Conservation (phyloP, 257 asterid genomes). For the Lantana camara region DNA sequence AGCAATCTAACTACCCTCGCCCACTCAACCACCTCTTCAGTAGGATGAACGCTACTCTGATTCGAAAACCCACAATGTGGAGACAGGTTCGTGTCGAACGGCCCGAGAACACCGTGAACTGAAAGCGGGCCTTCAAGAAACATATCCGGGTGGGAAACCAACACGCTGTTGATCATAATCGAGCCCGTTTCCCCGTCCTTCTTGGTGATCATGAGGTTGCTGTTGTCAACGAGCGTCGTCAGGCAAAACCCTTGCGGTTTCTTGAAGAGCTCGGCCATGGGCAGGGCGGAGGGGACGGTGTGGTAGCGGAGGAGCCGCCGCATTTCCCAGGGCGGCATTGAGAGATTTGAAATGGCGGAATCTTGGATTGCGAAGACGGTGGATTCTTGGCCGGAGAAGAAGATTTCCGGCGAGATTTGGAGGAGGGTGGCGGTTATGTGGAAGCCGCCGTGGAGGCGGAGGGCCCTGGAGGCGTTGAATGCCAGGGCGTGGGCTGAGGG, state of each 20-base stretch:
- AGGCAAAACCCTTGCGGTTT: constrained; percentile 56
- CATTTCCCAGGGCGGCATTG: constrained; percentile 58
- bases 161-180: constrained; percentile 55
- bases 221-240: constrained; percentile 38
- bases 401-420: constrained; percentile 78
- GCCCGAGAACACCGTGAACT: constrained; percentile 61
- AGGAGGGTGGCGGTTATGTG: constrained; percentile 69
- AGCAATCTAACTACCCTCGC: constrained; percentile 36
- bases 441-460: constrained; percentile 68
- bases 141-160: constrained; percentile 66
- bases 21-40: constrained; percentile 45
- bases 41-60: neutral
- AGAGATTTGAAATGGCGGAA: constrained; percentile 58
- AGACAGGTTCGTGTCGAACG: constrained; percentile 42
- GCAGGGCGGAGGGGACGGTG: constrained; percentile 48
- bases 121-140: constrained; percentile 56
- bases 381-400: constrained; percentile 50
- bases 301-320: constrained; percentile 69
- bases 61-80: constrained; percentile 28
- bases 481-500: constrained; percentile 37
- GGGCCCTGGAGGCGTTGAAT: constrained; percentile 60
- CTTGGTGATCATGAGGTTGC: constrained; percentile 42
- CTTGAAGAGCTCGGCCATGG: constrained; percentile 45
- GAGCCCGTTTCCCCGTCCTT: constrained; percentile 30
- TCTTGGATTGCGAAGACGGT: constrained; percentile 78